Evolutionary conservation across 176 grass and related monocot species (phyloP).

Genomic region (Ampelocalamus luodianensis): DNA sequence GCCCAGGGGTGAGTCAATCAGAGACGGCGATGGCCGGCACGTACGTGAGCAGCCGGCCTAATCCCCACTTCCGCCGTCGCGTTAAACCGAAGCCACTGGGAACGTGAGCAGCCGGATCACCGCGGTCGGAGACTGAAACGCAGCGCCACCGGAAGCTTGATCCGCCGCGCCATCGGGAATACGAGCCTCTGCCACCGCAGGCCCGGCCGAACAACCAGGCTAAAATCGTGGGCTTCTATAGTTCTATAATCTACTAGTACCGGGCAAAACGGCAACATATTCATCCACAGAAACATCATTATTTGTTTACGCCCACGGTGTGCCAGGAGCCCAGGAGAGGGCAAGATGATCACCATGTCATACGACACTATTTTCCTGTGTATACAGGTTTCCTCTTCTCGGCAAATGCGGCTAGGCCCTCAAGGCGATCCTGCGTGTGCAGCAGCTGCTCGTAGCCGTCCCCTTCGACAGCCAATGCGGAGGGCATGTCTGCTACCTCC

Average conservation of each 20-base stretch:
- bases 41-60: background rate
- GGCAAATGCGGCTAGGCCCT: constrained; percentile 75
- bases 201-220: background rate
- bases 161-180: background rate
- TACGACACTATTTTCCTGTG: constrained; percentile 40
- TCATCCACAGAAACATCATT: background rate
- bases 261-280: background rate
- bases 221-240: background rate
- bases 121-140: background rate
- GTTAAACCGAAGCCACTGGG: too few species aligned
- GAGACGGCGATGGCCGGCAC: background rate
- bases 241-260: background rate
- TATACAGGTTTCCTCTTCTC: constrained; percentile 77
- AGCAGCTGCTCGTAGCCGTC: constrained; percentile 69
- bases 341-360: background rate
- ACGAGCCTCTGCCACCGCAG: too few species aligned
- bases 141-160: background rate
- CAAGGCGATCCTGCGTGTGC: constrained; percentile 76
- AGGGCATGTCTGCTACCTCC: constrained; percentile 46
- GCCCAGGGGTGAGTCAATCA: too few species aligned
- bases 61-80: background rate
- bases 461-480: constrained; percentile 60
- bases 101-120: background rate
- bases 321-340: background rate
- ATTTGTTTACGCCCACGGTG: background rate